Percentiles rank a stretch among this genome's conserved stretches.
phyloP scores from a whole-genome alignment of 176 grass and related monocot genomes.

The Oryza officinalis region DNA sequence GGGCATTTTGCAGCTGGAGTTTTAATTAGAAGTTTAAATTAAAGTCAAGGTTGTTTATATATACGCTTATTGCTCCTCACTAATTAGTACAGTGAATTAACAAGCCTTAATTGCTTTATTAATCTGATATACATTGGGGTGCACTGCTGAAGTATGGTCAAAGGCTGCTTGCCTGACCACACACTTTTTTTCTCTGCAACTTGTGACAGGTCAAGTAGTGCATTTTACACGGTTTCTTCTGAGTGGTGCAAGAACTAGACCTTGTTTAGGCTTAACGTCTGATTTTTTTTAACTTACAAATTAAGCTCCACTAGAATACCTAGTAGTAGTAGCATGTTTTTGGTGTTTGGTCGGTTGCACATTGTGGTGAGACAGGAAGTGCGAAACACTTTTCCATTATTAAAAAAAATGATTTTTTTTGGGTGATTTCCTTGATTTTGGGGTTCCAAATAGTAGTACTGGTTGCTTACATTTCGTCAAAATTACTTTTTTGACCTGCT shows the following conservation, averaged over 20 bases:
- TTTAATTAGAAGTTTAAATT: not conserved
- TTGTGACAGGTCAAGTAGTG: not conserved
- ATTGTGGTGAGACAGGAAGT: not conserved
- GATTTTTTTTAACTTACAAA: not conserved
- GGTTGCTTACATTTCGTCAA: conserved; percentile 10
- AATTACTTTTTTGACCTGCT: conserved; percentile 35
- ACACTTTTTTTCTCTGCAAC: conserved; percentile 31
- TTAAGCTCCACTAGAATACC: not conserved
- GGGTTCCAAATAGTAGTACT: not conserved
- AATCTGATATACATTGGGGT: not conserved
- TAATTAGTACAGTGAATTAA: not conserved
- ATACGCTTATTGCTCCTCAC: not conserved
- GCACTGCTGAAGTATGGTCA: conserved; percentile 28
- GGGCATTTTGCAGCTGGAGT: not conserved
- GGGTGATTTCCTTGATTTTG: conserved; percentile 1
- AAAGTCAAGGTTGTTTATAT: not conserved
- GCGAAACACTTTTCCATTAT: not conserved
- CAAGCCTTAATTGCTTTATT: conserved; percentile 1
- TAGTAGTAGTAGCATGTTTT: not conserved
- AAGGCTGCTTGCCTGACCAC: conserved; percentile 38
- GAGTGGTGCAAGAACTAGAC: not conserved
- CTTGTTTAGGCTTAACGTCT: not conserved
- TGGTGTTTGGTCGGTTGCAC: not conserved
- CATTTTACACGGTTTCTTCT: conserved; percentile 4
- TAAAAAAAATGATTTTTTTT: not conserved